These are phyloP conservation scores for Apiotrichum akiyoshidainum DNA, from an alignment of 1,284 basidiomycete species.

Conservation along the genomic window DNA sequence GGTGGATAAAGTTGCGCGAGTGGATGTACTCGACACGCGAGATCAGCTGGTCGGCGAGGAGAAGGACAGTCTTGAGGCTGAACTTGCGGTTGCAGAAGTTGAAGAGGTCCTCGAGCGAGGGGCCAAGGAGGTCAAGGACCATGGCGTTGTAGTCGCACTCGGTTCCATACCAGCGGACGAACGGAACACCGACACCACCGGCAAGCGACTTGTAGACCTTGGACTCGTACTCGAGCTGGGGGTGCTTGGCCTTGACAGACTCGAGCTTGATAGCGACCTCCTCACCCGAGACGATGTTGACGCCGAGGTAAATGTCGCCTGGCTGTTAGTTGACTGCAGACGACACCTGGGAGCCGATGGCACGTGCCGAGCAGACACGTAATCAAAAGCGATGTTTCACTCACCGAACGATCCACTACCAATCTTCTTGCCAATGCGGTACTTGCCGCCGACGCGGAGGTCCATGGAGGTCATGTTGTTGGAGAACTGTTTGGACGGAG, in stretches of 20 bases:
- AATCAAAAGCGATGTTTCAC: constrained; percentile 38
- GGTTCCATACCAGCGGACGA: constrained; percentile 97
- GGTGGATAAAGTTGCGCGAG: constrained; percentile 99
- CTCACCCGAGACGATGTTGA: constrained; percentile 99
- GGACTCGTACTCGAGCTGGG: constrained; percentile 98
- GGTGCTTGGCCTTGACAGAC: constrained; percentile 98
- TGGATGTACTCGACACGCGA: constrained; percentile 99
- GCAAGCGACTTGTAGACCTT: constrained; percentile 97
- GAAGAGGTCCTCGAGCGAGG: constrained; percentile 97
- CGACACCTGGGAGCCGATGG: no score
- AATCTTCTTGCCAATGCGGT: constrained; percentile 99
- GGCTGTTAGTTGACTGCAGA: constrained; percentile 15
- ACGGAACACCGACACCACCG: constrained; percentile 96
- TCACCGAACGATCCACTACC: constrained; percentile 96
- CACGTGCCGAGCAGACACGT: no score
- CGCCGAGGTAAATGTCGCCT: constrained; percentile 99
- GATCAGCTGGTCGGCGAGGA: constrained; percentile 96
- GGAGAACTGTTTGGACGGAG: constrained; percentile 7
- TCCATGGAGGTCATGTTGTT: constrained; percentile 61
- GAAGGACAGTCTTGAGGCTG: constrained; percentile 91
- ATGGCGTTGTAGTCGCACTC: constrained; percentile 99
- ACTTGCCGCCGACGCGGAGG: constrained; percentile 95
- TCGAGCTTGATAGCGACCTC: constrained; percentile 99
- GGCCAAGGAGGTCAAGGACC: constrained; percentile 96
- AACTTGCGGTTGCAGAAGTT: constrained; percentile 99